Base-by-base conservation (phyloP, 1,284 basidiomycete species). In the Melampsora larici-populina region DNA sequence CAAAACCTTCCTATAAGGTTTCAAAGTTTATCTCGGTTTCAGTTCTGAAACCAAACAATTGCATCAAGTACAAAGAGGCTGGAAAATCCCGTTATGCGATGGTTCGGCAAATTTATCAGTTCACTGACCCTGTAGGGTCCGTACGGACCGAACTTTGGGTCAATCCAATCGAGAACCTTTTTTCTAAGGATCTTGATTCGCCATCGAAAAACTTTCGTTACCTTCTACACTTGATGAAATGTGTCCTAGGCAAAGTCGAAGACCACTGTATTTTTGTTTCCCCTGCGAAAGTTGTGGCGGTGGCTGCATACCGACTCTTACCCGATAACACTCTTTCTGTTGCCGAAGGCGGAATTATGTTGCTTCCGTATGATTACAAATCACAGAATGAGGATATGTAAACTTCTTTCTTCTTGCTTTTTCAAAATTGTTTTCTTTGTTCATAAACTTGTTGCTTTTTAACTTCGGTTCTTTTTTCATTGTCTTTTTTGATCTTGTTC, bases 141-240 rank as follows among this genome's bases (percentile, higher is more conserved):
- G 3, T 36, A 36, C 36, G 36, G 36, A 36, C 36, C 36, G 36
- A 36, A 36, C 5, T 36, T 36, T 36, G 36, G 36, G 9, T 36
- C 36, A 36, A 36, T 15, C 58, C 70, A 40, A 71, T 71, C 24
- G 62, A 51, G 9, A 71, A 71, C 51, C 7, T 71, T 18, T 73
- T 24, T 17, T 60, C 71, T 6, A 73, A 73, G 33, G n/a, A 29
- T 11, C n/a, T 17, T 4, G 33, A 46, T 6, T 58, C 48, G 1
- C 33, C 58, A 40, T 17, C 31, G 1, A 48, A 21, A 31, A 7
- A 62, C 5, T 73, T 73, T 29, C 9, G 60, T 17, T 49, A 64
- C 36, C 49, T 48, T 9, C 21, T 73, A 4, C 65, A 31, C 33
- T 26, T 64, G 11, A 36, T 17, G 29, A 36, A 33, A 26, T 24